Conservation (phyloP, 2,329 filamentous ascomycete species). For the Mycosphaerella arachidis region DNA sequence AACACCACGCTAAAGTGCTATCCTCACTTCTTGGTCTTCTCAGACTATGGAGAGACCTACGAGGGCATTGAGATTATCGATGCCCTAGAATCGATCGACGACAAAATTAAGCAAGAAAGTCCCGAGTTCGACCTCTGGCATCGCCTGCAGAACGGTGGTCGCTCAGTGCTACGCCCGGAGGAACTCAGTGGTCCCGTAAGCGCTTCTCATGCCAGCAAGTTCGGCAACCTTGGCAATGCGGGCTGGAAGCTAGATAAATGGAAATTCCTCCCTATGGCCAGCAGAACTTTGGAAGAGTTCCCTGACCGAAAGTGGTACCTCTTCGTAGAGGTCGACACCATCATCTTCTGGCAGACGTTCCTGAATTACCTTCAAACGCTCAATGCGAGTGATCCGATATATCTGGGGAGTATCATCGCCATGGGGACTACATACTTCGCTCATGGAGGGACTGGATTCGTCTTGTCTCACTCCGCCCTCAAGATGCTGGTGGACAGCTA, state of each 20-base stretch:
- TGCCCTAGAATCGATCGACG: constrained; percentile 30
- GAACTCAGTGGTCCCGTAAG: constrained; percentile 12
- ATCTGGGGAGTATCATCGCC: constrained; percentile 51
- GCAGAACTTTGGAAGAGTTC: constrained; percentile 17
- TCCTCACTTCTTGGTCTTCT: constrained; percentile 54
- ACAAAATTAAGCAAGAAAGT: constrained; percentile 24
- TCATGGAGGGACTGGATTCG: constrained; percentile 41
- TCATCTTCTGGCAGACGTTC: constrained; percentile 50
- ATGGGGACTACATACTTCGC: constrained; percentile 39
- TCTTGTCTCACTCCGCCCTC: constrained; percentile 40
- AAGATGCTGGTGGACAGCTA: constrained; percentile 33
- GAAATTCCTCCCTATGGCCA: constrained; percentile 49
- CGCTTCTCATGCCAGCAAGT: not conserved
- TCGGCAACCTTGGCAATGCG: constrained; percentile 20
- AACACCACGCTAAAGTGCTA: constrained; percentile 52
- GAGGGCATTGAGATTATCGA: constrained; percentile 37
- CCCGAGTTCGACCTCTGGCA: constrained; percentile 36
- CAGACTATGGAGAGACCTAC: constrained; percentile 52
- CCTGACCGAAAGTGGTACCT: constrained; percentile 53
- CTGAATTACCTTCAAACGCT: constrained; percentile 50
- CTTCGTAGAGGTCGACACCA: constrained; percentile 57
- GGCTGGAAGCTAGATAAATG: constrained; percentile 41
- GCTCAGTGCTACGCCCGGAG: constrained; percentile 22
- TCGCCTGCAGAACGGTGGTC: constrained; percentile 28
- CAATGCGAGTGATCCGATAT: constrained; percentile 45